Base-by-base conservation (phyloP, 257 asterid genomes). In the Scutellaria minor region DNA sequence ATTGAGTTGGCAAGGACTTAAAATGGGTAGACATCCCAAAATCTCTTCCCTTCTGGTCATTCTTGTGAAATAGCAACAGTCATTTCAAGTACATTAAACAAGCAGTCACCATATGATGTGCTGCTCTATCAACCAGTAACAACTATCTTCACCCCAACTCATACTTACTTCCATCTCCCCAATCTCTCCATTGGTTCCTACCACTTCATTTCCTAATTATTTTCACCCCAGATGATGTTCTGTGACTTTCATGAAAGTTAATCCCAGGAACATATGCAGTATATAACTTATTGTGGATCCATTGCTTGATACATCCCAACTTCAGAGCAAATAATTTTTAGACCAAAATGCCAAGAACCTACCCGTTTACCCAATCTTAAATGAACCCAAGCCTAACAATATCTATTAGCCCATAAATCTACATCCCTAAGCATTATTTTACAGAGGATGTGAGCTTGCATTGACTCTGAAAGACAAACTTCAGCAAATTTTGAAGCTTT, bases 341-440 rank as follows among this genome's bases (percentile, higher is more conserved):
- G 41, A 57, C 44, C 31, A 14, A 42, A 59, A 40, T 51, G 24
- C 37, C 5, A 2, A 2, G 0, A 31, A 31, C 37, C 37, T 31
- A 31, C 37, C 0, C 4, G 37, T 31, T 31, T 31, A 31, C 37
- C 37, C 37, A 31, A 31, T 31, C 37, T 2, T 2, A 31, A 31
- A 31, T 31, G 37, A 31, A 1, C 37, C 37, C 37, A 31, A 31
- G 41, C n/a, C 50, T 4, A 13, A 4, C 22, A 14, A 59, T 59
- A 59, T 35, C 20, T 46, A 35, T 35, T 37, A 55, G 64, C 18
- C 44, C 47, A 31, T 2, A 6, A 45, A 35, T 59, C 65, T 59
- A 24, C 65, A 59, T 59, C 47, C 65, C 51, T 41, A 15, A 61
- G 35, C 12, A 61, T 61, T 39, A 31, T 61, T 61, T 37, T n/a